Percentiles rank a stretch among this genome's conserved stretches.
Conservation (phyloP, 768 basidiomycete genomes). For the Collybia sordida region DNA sequence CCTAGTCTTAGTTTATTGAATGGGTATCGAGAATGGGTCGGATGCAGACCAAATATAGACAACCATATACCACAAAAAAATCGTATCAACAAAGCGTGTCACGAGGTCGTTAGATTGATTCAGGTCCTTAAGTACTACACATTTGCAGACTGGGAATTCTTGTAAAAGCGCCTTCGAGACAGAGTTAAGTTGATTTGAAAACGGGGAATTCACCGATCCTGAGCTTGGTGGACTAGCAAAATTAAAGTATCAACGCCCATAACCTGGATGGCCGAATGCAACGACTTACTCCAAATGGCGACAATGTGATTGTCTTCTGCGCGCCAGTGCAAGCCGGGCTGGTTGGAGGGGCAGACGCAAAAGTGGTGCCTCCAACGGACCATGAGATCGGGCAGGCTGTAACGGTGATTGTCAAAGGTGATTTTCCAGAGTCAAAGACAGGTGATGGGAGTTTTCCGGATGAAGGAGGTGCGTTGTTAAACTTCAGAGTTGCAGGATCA, state of each 20-base stretch:
- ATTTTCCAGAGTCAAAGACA: conserved; percentile 47
- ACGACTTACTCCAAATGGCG: conserved; percentile 47
- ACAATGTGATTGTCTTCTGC: conserved; percentile 40
- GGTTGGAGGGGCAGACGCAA: conserved; percentile 45
- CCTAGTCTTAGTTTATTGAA: too few relatives aligned
- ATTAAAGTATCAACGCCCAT: not conserved
- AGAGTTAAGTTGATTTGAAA: conserved; percentile 20
- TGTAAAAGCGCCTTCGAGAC: not conserved
- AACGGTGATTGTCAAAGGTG: conserved; percentile 46
- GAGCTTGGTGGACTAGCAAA: conserved; percentile 26
- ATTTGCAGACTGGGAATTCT: too few relatives aligned
- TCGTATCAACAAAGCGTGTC: conserved; percentile 29
- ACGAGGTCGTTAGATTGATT: too few relatives aligned
- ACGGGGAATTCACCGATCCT: conserved; percentile 44
- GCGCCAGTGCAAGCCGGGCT: conserved; percentile 42
- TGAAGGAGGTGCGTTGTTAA: conserved; percentile 30
- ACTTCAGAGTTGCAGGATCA: conserved; percentile 43
- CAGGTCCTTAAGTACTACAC: too few relatives aligned
- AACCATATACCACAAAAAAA: conserved; percentile 33
- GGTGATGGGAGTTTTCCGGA: conserved; percentile 41
- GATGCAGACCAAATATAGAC: too few relatives aligned
- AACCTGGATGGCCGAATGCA: not conserved
- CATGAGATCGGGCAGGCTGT: conserved; percentile 52
- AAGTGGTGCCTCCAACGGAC: conserved; percentile 45
- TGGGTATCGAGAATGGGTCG: too few relatives aligned